Base-by-base conservation (phyloP, 495 filamentous ascomycete species). In the Aspergillus indologenus region DNA sequence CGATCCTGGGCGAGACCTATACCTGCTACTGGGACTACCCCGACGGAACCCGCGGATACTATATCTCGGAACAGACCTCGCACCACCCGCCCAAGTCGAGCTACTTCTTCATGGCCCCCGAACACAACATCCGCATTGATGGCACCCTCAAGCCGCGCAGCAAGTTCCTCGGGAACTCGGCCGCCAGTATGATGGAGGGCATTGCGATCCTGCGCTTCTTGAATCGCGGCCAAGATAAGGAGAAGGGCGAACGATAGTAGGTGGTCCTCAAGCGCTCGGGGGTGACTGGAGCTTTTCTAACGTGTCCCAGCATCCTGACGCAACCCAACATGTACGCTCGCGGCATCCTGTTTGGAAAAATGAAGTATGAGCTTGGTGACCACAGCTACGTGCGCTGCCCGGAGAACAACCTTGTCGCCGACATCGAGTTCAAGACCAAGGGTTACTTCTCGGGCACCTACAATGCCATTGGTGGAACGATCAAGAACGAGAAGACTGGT, bases 301-400 rank as follows among this genome's bases (percentile, higher is more conserved):
- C 43, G 18, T 31, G 15, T 5, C 2, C 34, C 54, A 93, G 90
- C 72, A 88, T 93, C 64, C 71, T 97, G 54, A 97, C 94, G 0
- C 94, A 99, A 68, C 94, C 94, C 7, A 99, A 99, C 72, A 99
- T 99, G 92, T 99, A 99, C 72, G 95, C 93, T 40, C 85, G 94
- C 56, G 94, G 94, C 22, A 98, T 99, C 56, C 78, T 99, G 14
- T 97, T 99, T 66, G 94, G 94, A 20, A 98, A 96, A 74, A 98
- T 99, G 94, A 97, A 96, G 73, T 99, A 98, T 74, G 94, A 99
- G 75, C 83, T 99, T 19, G 94, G 94, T 42, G 94, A 99, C 70
- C 92, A 96, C 76, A 95, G 92, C 74, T 90, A 88, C 64, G 89
- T 98, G n/a, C 83, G 85, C 59, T 99, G 93, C 71, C 89, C 94